Evolutionary conservation across 805 yeast genomes (phyloP).

Genomic region (Spathaspora girioi): DNA sequence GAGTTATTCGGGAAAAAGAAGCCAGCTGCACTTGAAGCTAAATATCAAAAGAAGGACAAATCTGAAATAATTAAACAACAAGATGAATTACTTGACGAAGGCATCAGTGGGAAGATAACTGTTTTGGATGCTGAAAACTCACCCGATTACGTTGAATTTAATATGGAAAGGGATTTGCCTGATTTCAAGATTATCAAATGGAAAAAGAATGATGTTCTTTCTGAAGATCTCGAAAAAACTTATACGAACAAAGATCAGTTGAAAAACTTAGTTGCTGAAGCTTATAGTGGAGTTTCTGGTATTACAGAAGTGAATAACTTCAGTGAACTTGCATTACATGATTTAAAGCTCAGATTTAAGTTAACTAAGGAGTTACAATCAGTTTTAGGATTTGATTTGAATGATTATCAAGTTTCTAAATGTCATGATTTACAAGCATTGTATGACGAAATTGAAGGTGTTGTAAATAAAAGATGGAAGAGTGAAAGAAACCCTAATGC

Average conservation of each 20-base stretch:
- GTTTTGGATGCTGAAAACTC: slow-evolving; percentile 35
- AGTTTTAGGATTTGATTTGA: slow-evolving; percentile 48
- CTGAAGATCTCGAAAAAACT: slow-evolving; percentile 24
- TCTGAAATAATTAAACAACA: slow-evolving; percentile 34
- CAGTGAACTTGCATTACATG: slow-evolving; percentile 22
- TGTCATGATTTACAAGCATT: slow-evolving; percentile 39
- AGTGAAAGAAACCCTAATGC: slow-evolving; percentile 76
- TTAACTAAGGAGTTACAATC: slow-evolving; percentile 46
- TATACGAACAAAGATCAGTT: slow-evolving; percentile 21
- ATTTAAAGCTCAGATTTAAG: slow-evolving; percentile 48
- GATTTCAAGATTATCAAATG: slow-evolving; percentile 33
- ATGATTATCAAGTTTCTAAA: slow-evolving; percentile 46
- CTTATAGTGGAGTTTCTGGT: slow-evolving; percentile 14
- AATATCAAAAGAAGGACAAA: slow-evolving; percentile 17
- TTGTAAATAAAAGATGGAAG: slow-evolving; percentile 41
- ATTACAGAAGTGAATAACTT: not conserved
- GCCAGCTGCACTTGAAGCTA: not conserved
- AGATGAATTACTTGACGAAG: slow-evolving; percentile 33
- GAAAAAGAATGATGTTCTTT: slow-evolving; percentile 24
- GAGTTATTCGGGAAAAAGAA: slow-evolving; percentile 30
- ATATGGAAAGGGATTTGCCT: slow-evolving; percentile 28
- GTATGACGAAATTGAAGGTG: slow-evolving; percentile 29
- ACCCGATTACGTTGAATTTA: slow-evolving; percentile 24
- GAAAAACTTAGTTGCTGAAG: slow-evolving; percentile 18
- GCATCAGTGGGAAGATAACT: slow-evolving; percentile 25